Conservation (phyloP, 768 basidiomycete species). For the Pisolithus marmoratus region DNA sequence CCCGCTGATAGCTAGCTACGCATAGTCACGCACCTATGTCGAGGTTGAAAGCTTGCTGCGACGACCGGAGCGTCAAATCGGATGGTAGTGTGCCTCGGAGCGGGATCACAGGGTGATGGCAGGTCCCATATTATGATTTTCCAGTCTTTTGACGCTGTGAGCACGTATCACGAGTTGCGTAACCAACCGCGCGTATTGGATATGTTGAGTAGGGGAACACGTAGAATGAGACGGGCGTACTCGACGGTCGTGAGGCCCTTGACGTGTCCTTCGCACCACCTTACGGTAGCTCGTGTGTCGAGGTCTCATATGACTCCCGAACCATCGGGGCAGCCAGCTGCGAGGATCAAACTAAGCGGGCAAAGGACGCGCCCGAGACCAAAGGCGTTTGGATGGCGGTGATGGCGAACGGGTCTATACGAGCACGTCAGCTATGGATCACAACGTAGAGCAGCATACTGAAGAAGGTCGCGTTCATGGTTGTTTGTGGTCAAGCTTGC, state of each 20-base stretch:
- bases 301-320: constrained; percentile 87
- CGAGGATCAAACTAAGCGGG: constrained; percentile 82
- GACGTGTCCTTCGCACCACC: constrained; percentile 88
- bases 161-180: constrained; percentile 83
- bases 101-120: constrained; percentile 61
- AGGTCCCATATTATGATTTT: constrained; percentile 95
- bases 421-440: background rate
- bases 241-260: constrained; percentile 81
- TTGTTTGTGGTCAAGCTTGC: background rate
- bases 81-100: constrained; percentile 66
- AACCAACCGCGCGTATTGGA: constrained; percentile 68
- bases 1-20: background rate
- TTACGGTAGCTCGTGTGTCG: constrained; percentile 75
- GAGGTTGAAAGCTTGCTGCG: constrained; percentile 84
- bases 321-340: constrained; percentile 77
- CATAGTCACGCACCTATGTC: constrained; percentile 59
- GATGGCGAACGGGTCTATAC: constrained; percentile 65
- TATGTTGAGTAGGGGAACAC: constrained; percentile 3
- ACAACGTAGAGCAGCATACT: constrained; percentile 15
- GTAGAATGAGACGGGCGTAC: constrained; percentile 45
- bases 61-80: constrained; percentile 87
- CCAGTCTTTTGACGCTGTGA: constrained; percentile 92
- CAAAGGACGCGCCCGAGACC: constrained; percentile 69
- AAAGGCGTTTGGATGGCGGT: constrained; percentile 81
- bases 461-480: constrained; percentile 29